Conservation (phyloP, 31 red algal genomes). For the Odonthalia washingtoniensis region DNA sequence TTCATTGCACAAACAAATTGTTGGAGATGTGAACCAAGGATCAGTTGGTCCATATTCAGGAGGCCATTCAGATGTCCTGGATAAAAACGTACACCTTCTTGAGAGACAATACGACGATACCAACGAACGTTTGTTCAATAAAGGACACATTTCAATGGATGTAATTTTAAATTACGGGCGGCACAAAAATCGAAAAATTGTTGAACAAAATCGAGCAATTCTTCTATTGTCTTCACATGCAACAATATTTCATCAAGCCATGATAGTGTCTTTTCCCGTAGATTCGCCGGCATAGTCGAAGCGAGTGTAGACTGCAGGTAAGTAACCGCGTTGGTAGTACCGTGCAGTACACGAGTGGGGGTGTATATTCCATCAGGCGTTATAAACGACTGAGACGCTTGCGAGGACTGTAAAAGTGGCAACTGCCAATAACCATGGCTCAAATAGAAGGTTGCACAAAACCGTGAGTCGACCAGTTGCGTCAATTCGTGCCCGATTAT, state of each 20-base stretch:
- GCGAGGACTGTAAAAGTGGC: too few relatives aligned
- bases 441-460: slow-evolving; percentile 8
- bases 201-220: not conserved
- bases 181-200: not conserved
- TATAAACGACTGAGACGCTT: too few relatives aligned
- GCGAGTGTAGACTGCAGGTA: too few relatives aligned
- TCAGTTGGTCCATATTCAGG: not conserved
- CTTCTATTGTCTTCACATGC: not conserved
- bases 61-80: not conserved
- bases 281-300: too few relatives aligned
- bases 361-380: too few relatives aligned
- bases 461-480: not conserved
- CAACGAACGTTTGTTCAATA: not conserved
- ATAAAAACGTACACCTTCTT: too few relatives aligned
- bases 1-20: not conserved
- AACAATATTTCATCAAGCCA: not conserved
- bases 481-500: not conserved
- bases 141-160: not conserved
- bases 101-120: not conserved
- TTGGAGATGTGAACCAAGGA: not conserved
- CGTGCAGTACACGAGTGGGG: too few relatives aligned
- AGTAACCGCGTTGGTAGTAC: too few relatives aligned
- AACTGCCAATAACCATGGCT: slow-evolving; percentile 39
- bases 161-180: not conserved
- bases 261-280: too few relatives aligned